Evolutionary conservation across 306 rosid genomes (phyloP).

Genomic region (Carpinus fangiana): DNA sequence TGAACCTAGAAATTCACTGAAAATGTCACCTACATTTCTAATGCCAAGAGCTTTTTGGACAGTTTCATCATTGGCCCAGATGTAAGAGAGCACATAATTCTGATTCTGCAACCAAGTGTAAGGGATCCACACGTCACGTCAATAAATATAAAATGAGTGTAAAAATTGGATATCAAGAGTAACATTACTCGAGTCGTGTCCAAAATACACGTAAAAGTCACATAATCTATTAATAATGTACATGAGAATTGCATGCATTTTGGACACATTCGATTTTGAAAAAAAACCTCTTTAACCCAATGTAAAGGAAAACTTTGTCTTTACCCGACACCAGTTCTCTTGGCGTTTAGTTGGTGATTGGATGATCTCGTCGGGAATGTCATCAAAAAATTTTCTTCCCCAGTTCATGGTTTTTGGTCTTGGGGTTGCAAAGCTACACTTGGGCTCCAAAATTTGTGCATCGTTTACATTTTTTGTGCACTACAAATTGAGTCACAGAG

Average conservation of each 20-base stretch:
- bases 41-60: slow-evolving; percentile 19
- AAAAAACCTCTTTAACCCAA: too few species aligned
- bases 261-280: too few species aligned
- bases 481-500: neutral
- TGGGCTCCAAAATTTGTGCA: slow-evolving; percentile 26
- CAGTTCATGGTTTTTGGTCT: slow-evolving; percentile 10
- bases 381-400: slow-evolving; percentile 15
- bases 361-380: slow-evolving; percentile 27
- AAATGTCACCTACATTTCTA: slow-evolving; percentile 18
- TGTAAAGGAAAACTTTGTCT: too few species aligned
- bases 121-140: neutral
- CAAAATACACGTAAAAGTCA: too few species aligned
- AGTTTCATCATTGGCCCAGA: slow-evolving; percentile 19
- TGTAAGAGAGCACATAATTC: slow-evolving; percentile 27
- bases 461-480: slow-evolving; percentile 23
- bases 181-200: too few species aligned
- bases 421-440: slow-evolving; percentile 25
- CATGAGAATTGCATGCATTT: too few species aligned
- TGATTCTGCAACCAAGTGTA: slow-evolving; percentile 2
- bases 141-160: too few species aligned
- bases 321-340: slow-evolving; percentile 27
- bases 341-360: slow-evolving; percentile 3
- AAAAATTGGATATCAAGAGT: too few species aligned
- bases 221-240: too few species aligned
- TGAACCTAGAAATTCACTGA: neutral